Base-by-base conservation (phyloP, 2,329 filamentous ascomycete species). In the Lachnum nothofagi region DNA sequence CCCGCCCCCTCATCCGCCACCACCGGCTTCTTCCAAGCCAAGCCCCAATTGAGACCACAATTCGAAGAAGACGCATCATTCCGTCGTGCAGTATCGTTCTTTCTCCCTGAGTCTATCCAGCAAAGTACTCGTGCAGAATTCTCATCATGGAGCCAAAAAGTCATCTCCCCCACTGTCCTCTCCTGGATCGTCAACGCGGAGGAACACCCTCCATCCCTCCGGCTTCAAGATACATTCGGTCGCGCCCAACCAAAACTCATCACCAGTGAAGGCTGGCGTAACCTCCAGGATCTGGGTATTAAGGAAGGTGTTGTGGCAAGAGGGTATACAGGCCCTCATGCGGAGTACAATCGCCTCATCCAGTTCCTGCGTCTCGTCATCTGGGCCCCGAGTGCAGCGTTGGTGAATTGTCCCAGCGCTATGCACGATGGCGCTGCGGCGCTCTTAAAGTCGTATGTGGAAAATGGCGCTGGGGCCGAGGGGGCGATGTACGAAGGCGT, bases 241-340 rank as follows among this genome's bases (percentile, higher is more conserved):
- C 71, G 72, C 43, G 76, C 76, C 42, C 75, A 69, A 5, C 77
- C 78, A 40, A 74, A 80, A 27, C 68, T 88, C 1, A 72, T 85
- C 29, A 83, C 83, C 0, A 75, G 77, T 1, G 76, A 83, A 54
- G 85, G 86, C 23, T 89, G 85, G 85, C 72, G 74, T 33, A 70
- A 73, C 34, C 69, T 86, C 2, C 80, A 83, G 55, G 70, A 74
- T 1, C 77, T 82, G 56, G 80, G 81, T 0, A 73, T 78, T 14
- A 63, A 70, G 25, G 76, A 78, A 53, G 82, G 83, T 0, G 67
- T 83, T 4, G 73, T 83, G 8, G 78, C 79, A 0, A 72, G 76
- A 37, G 81, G 78, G 16, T 85, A 85, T 54, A 78, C 83, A 43
- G 69, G 70, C 1, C 65, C 72, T 2, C 67, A 74, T 44, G 74